Base-by-base conservation (phyloP, 192 early-diverging fungal genomes). In the Linnemannia elongata region DNA sequence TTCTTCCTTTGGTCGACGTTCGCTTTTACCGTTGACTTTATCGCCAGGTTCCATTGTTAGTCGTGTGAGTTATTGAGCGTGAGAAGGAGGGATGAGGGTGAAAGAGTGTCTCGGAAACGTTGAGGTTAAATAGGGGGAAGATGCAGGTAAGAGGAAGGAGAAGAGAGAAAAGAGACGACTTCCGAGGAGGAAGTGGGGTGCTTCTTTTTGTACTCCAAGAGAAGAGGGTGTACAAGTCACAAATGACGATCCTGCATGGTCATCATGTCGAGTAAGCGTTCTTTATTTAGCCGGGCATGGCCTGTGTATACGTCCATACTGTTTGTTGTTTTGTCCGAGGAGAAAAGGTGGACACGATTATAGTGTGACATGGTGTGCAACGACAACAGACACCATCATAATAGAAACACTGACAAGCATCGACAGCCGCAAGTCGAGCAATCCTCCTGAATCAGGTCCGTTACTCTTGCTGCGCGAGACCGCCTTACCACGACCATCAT, bases 1-100 rank as follows among this genome's bases (percentile, higher is more conserved):
- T 52, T 12, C 8, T 66, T 33, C 27, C 60, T 15, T 15, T 27
- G 30, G 7, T 33, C 4, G 60, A 33, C 60, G 9, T 3, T 55
- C n/a, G 27, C 79, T 87, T 81, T 87, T 81, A 87, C 85, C 85
- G 52, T 71, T 73, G 70, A 87, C 85, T 36, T 42, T 27, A 66
- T 87, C 80, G 73, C 85, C 85, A 30, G 75, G 30, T 52, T 79
- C 83, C 83, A 86, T 86, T 70, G 27, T 86, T 75, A 80, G 74
- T 75, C 17, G 10, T 73, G 69, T 66, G 44, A 18, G 38, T 69
- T 72, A 42, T 33, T 39, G 74, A 13, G 72, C 9, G 74, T 49
- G 41, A 30, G 75, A n/a, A n/a, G 72, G 72, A 66, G 60, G 60
- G 15, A 30, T 35, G 44, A 20, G 42, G 49, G 49, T 47, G 60